These are phyloP conservation scores for Saccharomycopsis fodiens DNA, from an alignment of 805 yeast genomes.

Conservation along the genomic window DNA sequence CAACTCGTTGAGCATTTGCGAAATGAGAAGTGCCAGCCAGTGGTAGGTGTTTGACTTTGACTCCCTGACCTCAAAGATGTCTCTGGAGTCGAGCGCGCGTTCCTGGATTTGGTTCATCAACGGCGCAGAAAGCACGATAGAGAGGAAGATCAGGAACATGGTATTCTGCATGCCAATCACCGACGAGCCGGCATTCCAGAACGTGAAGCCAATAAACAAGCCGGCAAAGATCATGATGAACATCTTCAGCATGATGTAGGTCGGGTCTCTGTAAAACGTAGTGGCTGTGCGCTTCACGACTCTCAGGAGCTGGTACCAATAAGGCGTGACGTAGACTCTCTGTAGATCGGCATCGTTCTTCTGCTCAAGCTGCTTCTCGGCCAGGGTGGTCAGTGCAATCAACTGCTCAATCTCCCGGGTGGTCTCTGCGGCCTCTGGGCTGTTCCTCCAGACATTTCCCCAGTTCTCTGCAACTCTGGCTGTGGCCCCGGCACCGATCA, in stretches of 20 bases:
- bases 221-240: slow-evolving; percentile 42
- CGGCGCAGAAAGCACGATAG: slow-evolving; percentile 48
- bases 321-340: slow-evolving; percentile 38
- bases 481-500: slow-evolving; percentile 69
- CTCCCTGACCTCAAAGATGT: slow-evolving; percentile 62
- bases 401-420: slow-evolving; percentile 28
- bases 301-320: slow-evolving; percentile 34
- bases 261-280: slow-evolving; percentile 51
- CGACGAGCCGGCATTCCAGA: slow-evolving; percentile 46
- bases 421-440: slow-evolving; percentile 29
- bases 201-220: slow-evolving; percentile 63
- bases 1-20: slow-evolving; percentile 48
- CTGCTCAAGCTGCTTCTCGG: background rate
- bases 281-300: slow-evolving; percentile 36
- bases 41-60: slow-evolving; percentile 63
- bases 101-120: slow-evolving; percentile 55
- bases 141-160: slow-evolving; percentile 51
- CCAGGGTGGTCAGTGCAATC: slow-evolving; percentile 2
- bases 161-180: slow-evolving; percentile 49
- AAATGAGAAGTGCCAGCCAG: slow-evolving; percentile 50
- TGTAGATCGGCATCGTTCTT: slow-evolving; percentile 21
- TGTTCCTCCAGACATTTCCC: slow-evolving; percentile 50
- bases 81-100: slow-evolving; percentile 48
- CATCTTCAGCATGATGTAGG: slow-evolving; percentile 54
- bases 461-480: slow-evolving; percentile 48